phyloP scores from a whole-genome alignment of 495 filamentous ascomycete genomes.

The Sphaerosporella brunnea region DNA sequence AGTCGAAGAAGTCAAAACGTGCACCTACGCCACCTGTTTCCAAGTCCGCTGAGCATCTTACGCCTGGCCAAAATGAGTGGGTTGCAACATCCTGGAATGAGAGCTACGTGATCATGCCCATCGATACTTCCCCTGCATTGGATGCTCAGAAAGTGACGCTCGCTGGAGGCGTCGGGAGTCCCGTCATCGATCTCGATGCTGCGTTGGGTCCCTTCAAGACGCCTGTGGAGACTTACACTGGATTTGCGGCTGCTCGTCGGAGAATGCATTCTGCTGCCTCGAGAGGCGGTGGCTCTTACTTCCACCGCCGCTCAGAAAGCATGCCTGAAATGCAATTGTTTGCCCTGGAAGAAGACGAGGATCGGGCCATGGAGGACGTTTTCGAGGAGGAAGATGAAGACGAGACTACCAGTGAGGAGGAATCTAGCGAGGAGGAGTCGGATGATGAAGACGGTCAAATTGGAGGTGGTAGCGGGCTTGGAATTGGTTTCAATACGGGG shows the following conservation, averaged over 20 bases:
- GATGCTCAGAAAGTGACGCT: constrained; percentile 13
- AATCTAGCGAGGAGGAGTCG: constrained; percentile 26
- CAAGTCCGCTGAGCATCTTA: constrained; percentile 11
- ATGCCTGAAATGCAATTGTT: constrained; percentile 77
- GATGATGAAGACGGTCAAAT: constrained; percentile 23
- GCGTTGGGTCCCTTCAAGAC: constrained; percentile 89
- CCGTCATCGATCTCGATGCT: constrained; percentile 85
- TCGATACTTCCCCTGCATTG: constrained; percentile 18
- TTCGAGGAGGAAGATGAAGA: constrained; percentile 91
- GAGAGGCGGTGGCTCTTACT: constrained; percentile 65
- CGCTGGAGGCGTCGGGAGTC: constrained; percentile 32
- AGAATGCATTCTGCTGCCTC: constrained; percentile 79
- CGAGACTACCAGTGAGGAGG: constrained; percentile 29
- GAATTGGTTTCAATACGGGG: constrained; percentile 37
- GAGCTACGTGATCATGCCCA: constrained; percentile 26
- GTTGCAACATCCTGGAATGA: constrained; percentile 26
- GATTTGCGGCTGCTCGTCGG: constrained; percentile 42
- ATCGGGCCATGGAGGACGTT: constrained; percentile 61
- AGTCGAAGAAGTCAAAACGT: constrained; percentile 19
- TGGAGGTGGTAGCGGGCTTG: constrained; percentile 27
- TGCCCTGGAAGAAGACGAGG: constrained; percentile 45
- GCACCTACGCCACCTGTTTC: constrained; percentile 22
- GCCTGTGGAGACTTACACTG: constrained; percentile 40
- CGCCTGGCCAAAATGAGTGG: constrained; percentile 22
- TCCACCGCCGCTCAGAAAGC: constrained; percentile 80